Evolutionary conservation across 1,139 yeast species (phyloP), one percentile per base, ranked within the genome.

Genomic region (Candida pseudoviswanathii): DNA sequence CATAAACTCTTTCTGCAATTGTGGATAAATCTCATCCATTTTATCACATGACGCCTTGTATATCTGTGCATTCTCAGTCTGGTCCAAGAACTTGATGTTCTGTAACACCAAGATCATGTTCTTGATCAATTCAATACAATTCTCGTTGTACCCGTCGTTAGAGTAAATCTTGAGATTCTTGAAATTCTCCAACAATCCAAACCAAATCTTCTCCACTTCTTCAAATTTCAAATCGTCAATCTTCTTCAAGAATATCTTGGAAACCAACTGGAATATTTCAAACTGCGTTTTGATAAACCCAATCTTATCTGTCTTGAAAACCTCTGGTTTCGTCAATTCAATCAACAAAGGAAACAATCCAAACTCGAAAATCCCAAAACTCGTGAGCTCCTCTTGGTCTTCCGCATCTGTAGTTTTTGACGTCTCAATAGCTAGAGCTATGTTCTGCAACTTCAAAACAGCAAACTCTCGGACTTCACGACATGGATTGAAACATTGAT

Each of bases 401-500:
- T 53, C 50, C 9, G 10, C 29, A 36, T 24, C 30, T 6, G 41
- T n/a, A 10, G 41, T 7, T 25, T 29, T 11, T 5, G 31, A 9
- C 21, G 55, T 45, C 16, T 67, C 68, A 29, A 73, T 59, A 0
- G 77, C 54, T 59, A 84, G 58, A 54, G 79, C 56, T 33, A 80
- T 62, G 50, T 70, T 62, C 58, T 82, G 83, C 59, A 91, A 70
- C 16, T 79, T 62, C 50, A 77, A 70, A 51, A 86, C 64, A 0
- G 96, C 94, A 64, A 75, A 81, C 0, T 78, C 68, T 43, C 97
- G 74, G 9, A 91, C 75, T 61, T 87, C 91, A 34, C 89, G 77
- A 63, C 96, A 89, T 7, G 96, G 96, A 59, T 90, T 91, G 64
- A 88, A 80, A 63, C 97, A 89, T 66, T 91, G 97, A 58, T 87